These are phyloP conservation scores for Panicum virgatum DNA, from an alignment of 202 grass and related monocot genomes.

Conservation along the genomic window DNA sequence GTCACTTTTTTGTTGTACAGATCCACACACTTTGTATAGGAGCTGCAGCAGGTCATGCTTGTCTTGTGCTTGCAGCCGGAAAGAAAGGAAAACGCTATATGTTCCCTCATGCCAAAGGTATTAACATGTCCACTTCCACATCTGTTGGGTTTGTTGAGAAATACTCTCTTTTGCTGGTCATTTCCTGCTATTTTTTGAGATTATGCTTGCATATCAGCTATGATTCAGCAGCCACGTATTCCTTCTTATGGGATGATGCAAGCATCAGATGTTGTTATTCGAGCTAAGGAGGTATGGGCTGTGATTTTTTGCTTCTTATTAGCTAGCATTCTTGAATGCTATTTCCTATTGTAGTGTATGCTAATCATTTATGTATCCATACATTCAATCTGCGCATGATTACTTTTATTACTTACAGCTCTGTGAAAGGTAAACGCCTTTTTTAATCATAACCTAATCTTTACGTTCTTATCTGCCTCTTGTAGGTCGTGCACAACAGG, in stretches of 20 bases:
- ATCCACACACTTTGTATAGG: conserved; percentile 83
- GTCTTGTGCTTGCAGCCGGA: conserved; percentile 91
- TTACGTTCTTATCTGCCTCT: conserved; percentile 29
- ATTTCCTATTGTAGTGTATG: not conserved
- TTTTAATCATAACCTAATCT: conserved; percentile 7
- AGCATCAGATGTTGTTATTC: conserved; percentile 85
- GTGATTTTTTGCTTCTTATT: conserved; percentile 26
- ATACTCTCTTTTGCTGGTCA: conserved; percentile 17
- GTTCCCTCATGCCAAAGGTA: conserved; percentile 90
- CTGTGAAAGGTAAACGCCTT: not conserved
- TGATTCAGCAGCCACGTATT: conserved; percentile 91
- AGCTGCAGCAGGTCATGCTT: conserved; percentile 80
- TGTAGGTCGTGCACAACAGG: conserved; percentile 76
- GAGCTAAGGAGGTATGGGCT: conserved; percentile 75
- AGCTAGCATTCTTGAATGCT: conserved; percentile 7
- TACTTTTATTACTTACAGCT: conserved; percentile 16
- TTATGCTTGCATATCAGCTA: conserved; percentile 59
- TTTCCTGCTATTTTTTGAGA: conserved; percentile 40
- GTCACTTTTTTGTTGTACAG: conserved; percentile 47
- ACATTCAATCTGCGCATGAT: not conserved
- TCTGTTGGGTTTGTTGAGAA: not conserved
- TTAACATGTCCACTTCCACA: conserved; percentile 2
- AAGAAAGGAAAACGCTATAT: conserved; percentile 99
- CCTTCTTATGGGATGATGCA: conserved; percentile 87
- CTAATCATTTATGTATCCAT: conserved; percentile 10